Evolutionary conservation across 805 yeast genomes (phyloP).

Genomic region (Candida ulmi): DNA sequence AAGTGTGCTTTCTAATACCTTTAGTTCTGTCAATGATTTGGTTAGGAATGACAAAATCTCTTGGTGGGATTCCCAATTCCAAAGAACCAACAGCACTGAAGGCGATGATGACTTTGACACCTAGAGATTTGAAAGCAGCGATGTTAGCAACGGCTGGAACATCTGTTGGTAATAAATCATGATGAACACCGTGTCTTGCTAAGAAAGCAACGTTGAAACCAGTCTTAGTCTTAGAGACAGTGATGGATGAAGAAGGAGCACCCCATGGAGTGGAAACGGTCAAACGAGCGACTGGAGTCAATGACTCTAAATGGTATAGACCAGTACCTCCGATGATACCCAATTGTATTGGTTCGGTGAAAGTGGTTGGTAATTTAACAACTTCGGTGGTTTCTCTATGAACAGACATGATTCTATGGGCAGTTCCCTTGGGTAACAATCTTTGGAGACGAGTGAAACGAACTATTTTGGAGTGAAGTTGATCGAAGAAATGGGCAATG

Average conservation of each 20-base stretch:
- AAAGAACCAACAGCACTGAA: conserved; percentile 96
- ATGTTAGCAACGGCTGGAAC: conserved; percentile 94
- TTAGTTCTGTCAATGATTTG: conserved; percentile 97
- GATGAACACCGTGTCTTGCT: conserved; percentile 91
- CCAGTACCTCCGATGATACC: conserved; percentile 99
- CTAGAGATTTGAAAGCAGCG: conserved; percentile 86
- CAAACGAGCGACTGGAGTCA: conserved; percentile 80
- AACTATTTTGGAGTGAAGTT: conserved; percentile 1
- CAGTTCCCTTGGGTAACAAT: background rate
- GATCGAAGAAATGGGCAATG: no score
- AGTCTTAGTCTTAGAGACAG: conserved; percentile 68
- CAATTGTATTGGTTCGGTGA: conserved; percentile 62
- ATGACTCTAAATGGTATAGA: conserved; percentile 76
- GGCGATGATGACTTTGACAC: conserved; percentile 84
- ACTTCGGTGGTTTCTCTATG: conserved; percentile 18
- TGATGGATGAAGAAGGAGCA: conserved; percentile 87
- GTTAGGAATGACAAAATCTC: conserved; percentile 95
- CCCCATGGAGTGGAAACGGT: conserved; percentile 96
- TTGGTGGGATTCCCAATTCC: conserved; percentile 81
- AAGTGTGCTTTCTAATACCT: conserved; percentile 86
- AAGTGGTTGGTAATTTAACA: conserved; percentile 38
- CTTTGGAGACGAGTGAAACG: conserved; percentile 4
- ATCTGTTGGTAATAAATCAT: conserved; percentile 83
- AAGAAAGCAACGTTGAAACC: conserved; percentile 90
- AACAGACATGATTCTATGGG: conserved; percentile 16